phyloP scores from a whole-genome alignment of 768 basidiomycete genomes.

The Hirschioporus abietinus region DNA sequence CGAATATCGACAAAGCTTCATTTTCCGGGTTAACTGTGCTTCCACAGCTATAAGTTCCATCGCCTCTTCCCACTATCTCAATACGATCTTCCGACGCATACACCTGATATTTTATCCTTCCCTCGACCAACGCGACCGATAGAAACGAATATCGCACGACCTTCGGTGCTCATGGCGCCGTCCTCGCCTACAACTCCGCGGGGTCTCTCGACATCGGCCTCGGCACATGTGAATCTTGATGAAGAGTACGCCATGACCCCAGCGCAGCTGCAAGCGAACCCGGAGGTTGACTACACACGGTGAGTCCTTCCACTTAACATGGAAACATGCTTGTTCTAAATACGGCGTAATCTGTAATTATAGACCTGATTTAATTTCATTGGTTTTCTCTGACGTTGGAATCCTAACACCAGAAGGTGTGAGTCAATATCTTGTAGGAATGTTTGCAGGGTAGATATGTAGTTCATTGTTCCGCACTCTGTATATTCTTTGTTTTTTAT shows the following conservation, averaged over 20 bases:
- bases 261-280: slow-evolving; percentile 79
- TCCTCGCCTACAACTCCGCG: slow-evolving; percentile 3
- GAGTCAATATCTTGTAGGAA: slow-evolving; percentile 91
- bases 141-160: slow-evolving; percentile 8
- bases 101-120: slow-evolving; percentile 70
- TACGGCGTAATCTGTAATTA: slow-evolving; percentile 14
- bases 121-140: slow-evolving; percentile 30
- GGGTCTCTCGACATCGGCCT: slow-evolving; percentile 3
- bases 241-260: slow-evolving; percentile 53
- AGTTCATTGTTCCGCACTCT: neutral
- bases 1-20: neutral
- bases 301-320: slow-evolving; percentile 23
- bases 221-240: neutral
- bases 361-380: slow-evolving; percentile 88
- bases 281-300: slow-evolving; percentile 94
- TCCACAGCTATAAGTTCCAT: slow-evolving; percentile 89
- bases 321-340: slow-evolving; percentile 2
- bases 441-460: slow-evolving; percentile 67
- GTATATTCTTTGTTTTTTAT: neutral
- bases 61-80: slow-evolving; percentile 91
- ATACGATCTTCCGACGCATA: slow-evolving; percentile 82
- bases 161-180: slow-evolving; percentile 7
- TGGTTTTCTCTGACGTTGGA: slow-evolving; percentile 93
- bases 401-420: slow-evolving; percentile 90
- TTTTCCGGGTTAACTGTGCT: slow-evolving; percentile 3